Evolutionary conservation across 345 rosid species (phyloP).

Genomic region (Arabidopsis thaliana): TAIR10.1 NC_003075.7:10086001-10086500

Average conservation of each 20-base stretch:
- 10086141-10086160: constrained; percentile 92
- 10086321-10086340: constrained; percentile 87
- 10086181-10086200: background rate
- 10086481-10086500: background rate
- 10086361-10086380: constrained; percentile 92
- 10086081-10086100: constrained; percentile 93
- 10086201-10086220: background rate
- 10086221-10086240: constrained; percentile 21
- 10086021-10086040: constrained; percentile 52
- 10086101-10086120: constrained; percentile 94
- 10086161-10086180: constrained; percentile 55
- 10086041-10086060: constrained; percentile 98
- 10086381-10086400: constrained; percentile 99
- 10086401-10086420: constrained; percentile 66
- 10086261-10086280: constrained; percentile 82
- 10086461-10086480: constrained; percentile 8
- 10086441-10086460: background rate
- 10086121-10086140: constrained; percentile 94
- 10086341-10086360: constrained; percentile 89
- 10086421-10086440: background rate
- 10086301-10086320: constrained; percentile 79
- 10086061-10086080: constrained; percentile 96
- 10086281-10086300: constrained; percentile 70
- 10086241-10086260: constrained; percentile 60
- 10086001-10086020: constrained; percentile 13